Percentiles rank a stretch among this genome's conserved stretches.
Evolutionary conservation across 352 stramenopile species (phyloP).

Genomic region (Phytophthora europaea): DNA sequence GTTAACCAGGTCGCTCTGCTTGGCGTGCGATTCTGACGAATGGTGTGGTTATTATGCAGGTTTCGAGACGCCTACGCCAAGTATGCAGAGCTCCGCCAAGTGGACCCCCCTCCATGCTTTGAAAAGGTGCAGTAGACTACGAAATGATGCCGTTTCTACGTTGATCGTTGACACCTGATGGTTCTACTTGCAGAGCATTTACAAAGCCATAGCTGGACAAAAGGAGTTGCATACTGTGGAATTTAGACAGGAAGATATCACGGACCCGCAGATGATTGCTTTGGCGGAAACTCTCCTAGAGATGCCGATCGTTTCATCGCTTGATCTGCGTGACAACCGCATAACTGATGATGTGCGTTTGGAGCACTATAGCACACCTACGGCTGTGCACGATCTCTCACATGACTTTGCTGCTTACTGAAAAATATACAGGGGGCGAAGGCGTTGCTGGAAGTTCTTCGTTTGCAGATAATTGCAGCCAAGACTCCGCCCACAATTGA

Average conservation of each 20-base stretch:
- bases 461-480: slow-evolving; percentile 77
- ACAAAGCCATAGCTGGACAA: slow-evolving; percentile 88
- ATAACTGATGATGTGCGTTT: slow-evolving; percentile 80
- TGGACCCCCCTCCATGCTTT: slow-evolving; percentile 76
- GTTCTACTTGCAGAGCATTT: slow-evolving; percentile 65
- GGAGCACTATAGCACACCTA: background rate
- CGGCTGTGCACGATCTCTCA: background rate
- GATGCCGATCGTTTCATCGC: slow-evolving; percentile 79
- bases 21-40: background rate
- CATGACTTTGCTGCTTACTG: background rate
- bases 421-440: slow-evolving; percentile 65
- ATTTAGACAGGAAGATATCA: slow-evolving; percentile 86
- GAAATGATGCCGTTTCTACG: no score
- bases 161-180: background rate
- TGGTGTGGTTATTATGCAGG: slow-evolving; percentile 28
- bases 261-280: slow-evolving; percentile 80
- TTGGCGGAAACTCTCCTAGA: slow-evolving; percentile 79
- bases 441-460: slow-evolving; percentile 78
- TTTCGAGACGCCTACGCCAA: slow-evolving; percentile 80
- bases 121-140: slow-evolving; percentile 51
- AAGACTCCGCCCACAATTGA: slow-evolving; percentile 69
- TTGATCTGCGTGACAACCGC: slow-evolving; percentile 82
- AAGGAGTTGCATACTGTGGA: slow-evolving; percentile 80
- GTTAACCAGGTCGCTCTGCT: background rate
- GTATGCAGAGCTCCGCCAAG: slow-evolving; percentile 63